phyloP scores from a whole-genome alignment of 148 eudicot genomes.

The Rhododendron mucronatum region DNA sequence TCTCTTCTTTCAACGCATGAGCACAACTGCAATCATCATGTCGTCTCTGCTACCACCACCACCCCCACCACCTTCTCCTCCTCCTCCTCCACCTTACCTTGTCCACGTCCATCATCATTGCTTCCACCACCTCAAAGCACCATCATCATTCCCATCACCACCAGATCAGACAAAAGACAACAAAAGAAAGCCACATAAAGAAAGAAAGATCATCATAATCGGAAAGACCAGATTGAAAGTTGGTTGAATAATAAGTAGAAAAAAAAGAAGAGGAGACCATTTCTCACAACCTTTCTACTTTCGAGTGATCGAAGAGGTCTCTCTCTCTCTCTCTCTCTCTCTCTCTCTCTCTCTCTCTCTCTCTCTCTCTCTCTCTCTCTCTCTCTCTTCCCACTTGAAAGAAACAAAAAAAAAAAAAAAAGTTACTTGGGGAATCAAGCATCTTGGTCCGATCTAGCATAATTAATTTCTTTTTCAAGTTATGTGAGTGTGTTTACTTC shows the following conservation, averaged over 20 bases:
- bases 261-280: not conserved
- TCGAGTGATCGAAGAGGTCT: not conserved
- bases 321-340: not conserved
- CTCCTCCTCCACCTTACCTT: not conserved
- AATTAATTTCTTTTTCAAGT: not conserved
- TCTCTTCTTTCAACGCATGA: not conserved
- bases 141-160: constrained; percentile 1
- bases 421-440: constrained; percentile 15
- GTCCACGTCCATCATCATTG: constrained; percentile 12
- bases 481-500: not conserved
- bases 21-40: constrained; percentile 8
- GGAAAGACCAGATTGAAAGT: not conserved
- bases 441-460: constrained; percentile 13
- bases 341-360: not conserved
- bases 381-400: not conserved
- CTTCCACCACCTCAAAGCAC: not conserved
- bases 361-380: not conserved
- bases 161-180: not conserved
- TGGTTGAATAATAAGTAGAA: not conserved
- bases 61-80: not conserved
- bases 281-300: not conserved
- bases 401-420: not conserved
- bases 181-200: not conserved
- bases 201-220: not conserved
- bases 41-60: not conserved